A percentile compares a stretch with the other conserved stretches of the same genome.
Evolutionary conservation across 495 filamentous ascomycete genomes (phyloP).

Genomic region (Trichoderma reesei): DNA sequence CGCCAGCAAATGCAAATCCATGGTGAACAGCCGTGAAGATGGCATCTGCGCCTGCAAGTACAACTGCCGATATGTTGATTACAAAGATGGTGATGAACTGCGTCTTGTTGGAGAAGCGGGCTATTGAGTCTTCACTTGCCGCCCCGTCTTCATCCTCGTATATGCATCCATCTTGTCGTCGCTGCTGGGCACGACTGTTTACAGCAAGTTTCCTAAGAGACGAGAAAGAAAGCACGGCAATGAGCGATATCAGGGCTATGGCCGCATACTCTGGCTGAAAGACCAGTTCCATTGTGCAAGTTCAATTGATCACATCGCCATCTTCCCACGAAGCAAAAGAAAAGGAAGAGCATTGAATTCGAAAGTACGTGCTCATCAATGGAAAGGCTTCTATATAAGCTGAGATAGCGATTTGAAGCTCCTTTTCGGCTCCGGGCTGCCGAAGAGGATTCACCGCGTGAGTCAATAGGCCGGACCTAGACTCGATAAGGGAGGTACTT

Average conservation of each 20-base stretch:
- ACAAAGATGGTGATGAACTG: background rate
- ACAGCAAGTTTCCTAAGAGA: background rate
- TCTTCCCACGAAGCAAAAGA: too few species aligned
- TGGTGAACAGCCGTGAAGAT: background rate
- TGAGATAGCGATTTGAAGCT: background rate
- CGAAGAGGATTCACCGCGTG: background rate
- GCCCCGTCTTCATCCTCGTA: background rate
- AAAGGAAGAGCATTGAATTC: too few species aligned
- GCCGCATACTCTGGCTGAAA: background rate
- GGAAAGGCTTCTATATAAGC: background rate
- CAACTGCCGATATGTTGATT: background rate
- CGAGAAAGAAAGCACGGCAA: background rate
- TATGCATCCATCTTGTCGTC: background rate
- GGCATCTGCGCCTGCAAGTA: background rate
- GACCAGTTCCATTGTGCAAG: background rate
- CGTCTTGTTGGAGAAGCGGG: background rate
- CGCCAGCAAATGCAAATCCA: background rate
- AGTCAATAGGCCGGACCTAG: background rate
- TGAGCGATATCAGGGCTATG: background rate
- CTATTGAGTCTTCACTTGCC: background rate
- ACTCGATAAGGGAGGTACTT: background rate
- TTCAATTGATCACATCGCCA: background rate
- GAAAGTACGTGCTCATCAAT: too few species aligned
- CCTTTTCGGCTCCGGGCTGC: background rate
- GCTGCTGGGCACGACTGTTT: background rate